phyloP scores from a whole-genome alignment of 805 yeast genomes.

The Yamadazyma sp. region DNA sequence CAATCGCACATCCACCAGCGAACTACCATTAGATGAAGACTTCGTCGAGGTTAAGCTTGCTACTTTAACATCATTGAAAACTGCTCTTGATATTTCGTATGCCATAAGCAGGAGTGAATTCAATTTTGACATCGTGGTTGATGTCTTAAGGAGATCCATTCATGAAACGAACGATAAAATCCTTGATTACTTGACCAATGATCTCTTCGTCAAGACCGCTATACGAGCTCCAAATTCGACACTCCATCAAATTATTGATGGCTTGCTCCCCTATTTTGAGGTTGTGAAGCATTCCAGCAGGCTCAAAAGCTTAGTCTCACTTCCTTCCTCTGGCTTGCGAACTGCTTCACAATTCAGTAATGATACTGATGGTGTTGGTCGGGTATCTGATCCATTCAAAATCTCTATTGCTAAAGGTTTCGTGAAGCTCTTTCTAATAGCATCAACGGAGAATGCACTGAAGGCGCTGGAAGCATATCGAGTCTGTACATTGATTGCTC shows the following conservation, averaged over 20 bases:
- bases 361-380: neutral
- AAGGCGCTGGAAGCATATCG: slow-evolving; percentile 32
- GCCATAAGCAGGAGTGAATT: slow-evolving; percentile 28
- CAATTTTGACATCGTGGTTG: slow-evolving; percentile 32
- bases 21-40: slow-evolving; percentile 15
- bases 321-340: slow-evolving; percentile 21
- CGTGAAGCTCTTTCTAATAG: slow-evolving; percentile 24
- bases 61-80: slow-evolving; percentile 34
- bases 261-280: slow-evolving; percentile 15
- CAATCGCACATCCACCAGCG: neutral
- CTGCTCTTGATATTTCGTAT: slow-evolving; percentile 35
- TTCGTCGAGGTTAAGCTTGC: slow-evolving; percentile 26
- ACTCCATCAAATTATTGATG: slow-evolving; percentile 9
- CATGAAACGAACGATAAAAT: slow-evolving; percentile 32
- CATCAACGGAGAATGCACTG: slow-evolving; percentile 20
- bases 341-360: slow-evolving; percentile 12
- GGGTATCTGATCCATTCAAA: slow-evolving; percentile 15
- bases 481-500: slow-evolving; percentile 35
- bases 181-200: slow-evolving; percentile 27
- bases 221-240: slow-evolving; percentile 10
- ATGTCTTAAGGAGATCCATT: slow-evolving; percentile 29
- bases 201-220: slow-evolving; percentile 21
- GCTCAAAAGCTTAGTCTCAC: slow-evolving; percentile 27
- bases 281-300: slow-evolving; percentile 16
- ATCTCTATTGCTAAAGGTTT: slow-evolving; percentile 25